Conservation (phyloP, 2,329 filamentous ascomycete genomes). For the Amylocarpus encephaloides region DNA sequence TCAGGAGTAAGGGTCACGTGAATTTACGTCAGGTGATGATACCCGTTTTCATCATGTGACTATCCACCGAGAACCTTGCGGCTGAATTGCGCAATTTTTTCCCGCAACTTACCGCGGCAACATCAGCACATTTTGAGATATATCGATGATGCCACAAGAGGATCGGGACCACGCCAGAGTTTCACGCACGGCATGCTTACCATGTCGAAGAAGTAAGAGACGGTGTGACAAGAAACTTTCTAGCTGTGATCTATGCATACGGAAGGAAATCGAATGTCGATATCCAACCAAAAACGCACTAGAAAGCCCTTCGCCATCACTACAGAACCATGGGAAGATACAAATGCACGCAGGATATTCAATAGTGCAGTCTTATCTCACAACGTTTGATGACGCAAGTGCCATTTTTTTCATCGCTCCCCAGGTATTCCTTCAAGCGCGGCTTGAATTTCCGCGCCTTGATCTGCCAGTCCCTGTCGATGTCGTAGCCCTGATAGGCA, state of each 20-base stretch:
- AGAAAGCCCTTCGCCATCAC: too few species aligned
- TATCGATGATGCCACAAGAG: not conserved
- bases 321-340: too few species aligned
- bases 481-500: slow-evolving; percentile 7
- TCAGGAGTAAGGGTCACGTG: too few species aligned
- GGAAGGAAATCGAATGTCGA: not conserved
- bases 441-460: not conserved
- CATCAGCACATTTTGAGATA: too few species aligned
- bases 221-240: slow-evolving; percentile 4
- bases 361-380: too few species aligned
- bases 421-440: not conserved
- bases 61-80: too few species aligned
- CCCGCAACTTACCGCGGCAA: too few species aligned
- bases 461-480: slow-evolving; percentile 2
- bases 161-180: not conserved
- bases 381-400: too few species aligned
- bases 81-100: too few species aligned
- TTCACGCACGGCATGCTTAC: slow-evolving; percentile 1
- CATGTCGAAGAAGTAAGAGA: slow-evolving; percentile 6
- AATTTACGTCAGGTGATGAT: too few species aligned
- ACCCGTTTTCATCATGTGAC: too few species aligned
- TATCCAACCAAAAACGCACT: not conserved
- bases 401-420: slow-evolving; percentile 5
- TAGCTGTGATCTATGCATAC: slow-evolving; percentile 5
- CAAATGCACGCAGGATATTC: too few species aligned